A percentile compares a stretch with the other conserved stretches of the same genome.
These are phyloP conservation scores for Diaporthe batatas DNA, from an alignment of 2,329 filamentous ascomycete genomes.

Conservation along the genomic window DNA sequence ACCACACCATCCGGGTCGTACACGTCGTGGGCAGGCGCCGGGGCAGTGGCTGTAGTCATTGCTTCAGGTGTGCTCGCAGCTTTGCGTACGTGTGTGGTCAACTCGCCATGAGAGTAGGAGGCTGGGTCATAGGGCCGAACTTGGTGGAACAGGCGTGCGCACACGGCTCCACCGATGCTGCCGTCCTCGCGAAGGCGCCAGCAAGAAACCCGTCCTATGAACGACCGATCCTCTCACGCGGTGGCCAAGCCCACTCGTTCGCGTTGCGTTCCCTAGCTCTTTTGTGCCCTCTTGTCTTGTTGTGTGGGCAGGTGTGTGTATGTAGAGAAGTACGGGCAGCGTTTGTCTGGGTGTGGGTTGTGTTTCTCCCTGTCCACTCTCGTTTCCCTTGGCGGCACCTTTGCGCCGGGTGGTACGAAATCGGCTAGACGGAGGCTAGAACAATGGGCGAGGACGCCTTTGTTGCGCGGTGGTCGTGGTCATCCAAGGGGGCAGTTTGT, in stretches of 20 bases:
- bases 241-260: not conserved
- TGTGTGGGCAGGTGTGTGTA: not conserved
- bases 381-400: slow-evolving; percentile 23
- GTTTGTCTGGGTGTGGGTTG: not conserved
- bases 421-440: not conserved
- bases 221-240: not conserved
- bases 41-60: slow-evolving; percentile 57
- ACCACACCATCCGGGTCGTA: slow-evolving; percentile 61
- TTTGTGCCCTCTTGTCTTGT: slow-evolving; percentile 13
- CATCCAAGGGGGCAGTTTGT: slow-evolving; percentile 28
- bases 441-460: slow-evolving; percentile 29
- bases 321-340: not conserved
- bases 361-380: not conserved
- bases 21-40: slow-evolving; percentile 53
- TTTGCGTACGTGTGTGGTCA: slow-evolving; percentile 49
- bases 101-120: slow-evolving; percentile 49
- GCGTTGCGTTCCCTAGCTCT: slow-evolving; percentile 25
- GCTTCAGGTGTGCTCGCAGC: slow-evolving; percentile 50
- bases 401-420: slow-evolving; percentile 26
- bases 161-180: slow-evolving; percentile 26
- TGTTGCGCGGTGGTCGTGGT: slow-evolving; percentile 30
- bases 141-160: slow-evolving; percentile 34
- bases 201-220: not conserved
- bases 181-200: slow-evolving; percentile 8
- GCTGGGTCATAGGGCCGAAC: slow-evolving; percentile 30